phyloP scores from a whole-genome alignment of 768 basidiomycete genomes.

The Boletus rubescentipes region DNA sequence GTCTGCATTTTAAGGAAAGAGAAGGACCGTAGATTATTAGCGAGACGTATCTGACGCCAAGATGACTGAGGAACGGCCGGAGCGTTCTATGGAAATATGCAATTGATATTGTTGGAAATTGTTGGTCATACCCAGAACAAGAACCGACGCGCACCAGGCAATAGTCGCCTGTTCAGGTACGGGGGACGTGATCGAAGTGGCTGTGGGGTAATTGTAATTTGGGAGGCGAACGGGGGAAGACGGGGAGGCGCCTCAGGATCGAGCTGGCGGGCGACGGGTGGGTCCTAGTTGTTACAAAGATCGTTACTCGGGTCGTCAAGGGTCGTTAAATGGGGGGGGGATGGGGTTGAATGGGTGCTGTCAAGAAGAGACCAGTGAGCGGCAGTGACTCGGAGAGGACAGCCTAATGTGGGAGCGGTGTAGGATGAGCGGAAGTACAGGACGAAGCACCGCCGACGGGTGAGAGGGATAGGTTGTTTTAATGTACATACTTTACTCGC shows the following conservation, averaged over 20 bases:
- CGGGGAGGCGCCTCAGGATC: conserved; percentile 21
- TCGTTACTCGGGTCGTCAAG: conserved; percentile 27
- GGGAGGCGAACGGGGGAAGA: conserved; percentile 17
- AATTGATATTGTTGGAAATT: conserved; percentile 37
- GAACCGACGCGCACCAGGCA: conserved; percentile 32
- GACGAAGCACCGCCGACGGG: conserved; percentile 21
- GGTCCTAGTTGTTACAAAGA: neutral
- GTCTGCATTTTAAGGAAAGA: conserved; percentile 32
- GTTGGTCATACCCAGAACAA: conserved; percentile 34
- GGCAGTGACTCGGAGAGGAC: conserved; percentile 2
- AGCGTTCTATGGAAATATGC: conserved; percentile 35
- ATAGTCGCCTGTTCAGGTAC: conserved; percentile 31
- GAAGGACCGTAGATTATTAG: conserved; percentile 15
- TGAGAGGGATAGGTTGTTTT: conserved; percentile 2
- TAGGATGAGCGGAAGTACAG: conserved; percentile 1
- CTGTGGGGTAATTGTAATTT: conserved; percentile 34
- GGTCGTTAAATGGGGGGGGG: conserved; percentile 25
- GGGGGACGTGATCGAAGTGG: conserved; percentile 33
- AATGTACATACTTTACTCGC: conserved; percentile 17
- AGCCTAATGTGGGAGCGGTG: conserved; percentile 12
- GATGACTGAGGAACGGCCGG: conserved; percentile 26
- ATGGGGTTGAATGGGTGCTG: neutral
- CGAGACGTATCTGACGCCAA: conserved; percentile 24
- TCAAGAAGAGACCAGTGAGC: neutral
- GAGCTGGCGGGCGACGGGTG: neutral